Evolutionary conservation across 2,329 filamentous ascomycete species (phyloP).

Genomic region (Beauveria sp.): DNA sequence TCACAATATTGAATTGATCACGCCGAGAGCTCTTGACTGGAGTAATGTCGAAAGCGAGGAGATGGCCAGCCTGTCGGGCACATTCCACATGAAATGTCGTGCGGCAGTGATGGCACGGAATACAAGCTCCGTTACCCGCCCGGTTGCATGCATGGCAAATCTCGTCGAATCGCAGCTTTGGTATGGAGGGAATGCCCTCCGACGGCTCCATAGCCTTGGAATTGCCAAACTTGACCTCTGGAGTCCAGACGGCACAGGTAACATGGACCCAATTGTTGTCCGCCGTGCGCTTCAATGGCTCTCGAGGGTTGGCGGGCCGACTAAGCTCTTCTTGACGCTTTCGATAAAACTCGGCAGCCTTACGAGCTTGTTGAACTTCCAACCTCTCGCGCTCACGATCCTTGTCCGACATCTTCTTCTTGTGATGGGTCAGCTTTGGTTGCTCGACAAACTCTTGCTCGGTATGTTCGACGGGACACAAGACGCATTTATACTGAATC

Average conservation of each 20-base stretch:
- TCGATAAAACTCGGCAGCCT: conserved; percentile 72
- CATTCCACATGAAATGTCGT: conserved; percentile 74
- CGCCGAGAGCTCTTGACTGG: conserved; percentile 84
- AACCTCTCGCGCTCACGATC: conserved; percentile 81
- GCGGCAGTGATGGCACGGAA: conserved; percentile 71
- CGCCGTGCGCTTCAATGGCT: conserved; percentile 85
- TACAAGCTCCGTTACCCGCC: conserved; percentile 61
- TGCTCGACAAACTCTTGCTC: conserved; percentile 80
- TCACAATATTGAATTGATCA: conserved; percentile 73
- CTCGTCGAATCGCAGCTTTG: conserved; percentile 63
- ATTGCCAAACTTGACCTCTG: conserved; percentile 88
- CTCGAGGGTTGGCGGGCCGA: conserved; percentile 74
- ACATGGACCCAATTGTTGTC: conserved; percentile 99
- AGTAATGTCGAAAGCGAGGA: conserved; percentile 81
- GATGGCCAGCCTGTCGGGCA: conserved; percentile 74
- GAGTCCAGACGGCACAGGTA: conserved; percentile 82
- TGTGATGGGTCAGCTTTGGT: conserved; percentile 40
- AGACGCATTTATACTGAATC: conserved; percentile 87
- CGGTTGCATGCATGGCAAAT: conserved; percentile 78
- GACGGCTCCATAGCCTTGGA: conserved; percentile 75
- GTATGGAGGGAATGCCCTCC: conserved; percentile 83
- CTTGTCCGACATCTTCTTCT: conserved; percentile 85
- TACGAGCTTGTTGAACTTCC: conserved; percentile 76
- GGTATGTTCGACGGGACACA: conserved; percentile 78
- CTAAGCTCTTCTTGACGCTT: conserved; percentile 78